phyloP scores from a whole-genome alignment of 2,329 filamentous ascomycete species.

The Calonectria leucothoes region DNA sequence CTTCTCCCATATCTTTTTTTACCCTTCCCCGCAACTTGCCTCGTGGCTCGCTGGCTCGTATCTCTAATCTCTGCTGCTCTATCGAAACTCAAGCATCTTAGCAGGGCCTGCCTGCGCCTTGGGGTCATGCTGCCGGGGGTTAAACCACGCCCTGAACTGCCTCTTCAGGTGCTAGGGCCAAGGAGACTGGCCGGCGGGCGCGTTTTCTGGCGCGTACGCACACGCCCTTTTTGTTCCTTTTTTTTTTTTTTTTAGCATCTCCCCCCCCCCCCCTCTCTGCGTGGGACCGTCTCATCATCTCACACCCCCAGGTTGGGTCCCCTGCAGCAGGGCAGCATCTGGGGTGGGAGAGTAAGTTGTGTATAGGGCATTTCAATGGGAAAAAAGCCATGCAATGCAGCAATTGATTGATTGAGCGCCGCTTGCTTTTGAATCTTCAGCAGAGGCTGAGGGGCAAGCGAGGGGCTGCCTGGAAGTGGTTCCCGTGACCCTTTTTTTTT shows the following conservation, averaged over 20 bases:
- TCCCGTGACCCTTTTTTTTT: background rate
- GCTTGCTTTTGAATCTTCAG: background rate
- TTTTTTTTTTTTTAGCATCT: background rate
- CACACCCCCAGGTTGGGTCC: background rate
- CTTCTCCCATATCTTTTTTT: background rate
- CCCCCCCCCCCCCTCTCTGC: background rate
- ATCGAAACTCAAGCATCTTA: constrained; percentile 7
- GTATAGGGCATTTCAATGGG: background rate
- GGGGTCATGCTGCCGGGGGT: constrained; percentile 3
- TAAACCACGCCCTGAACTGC: constrained; percentile 4
- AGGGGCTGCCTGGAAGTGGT: background rate
- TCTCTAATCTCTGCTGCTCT: background rate
- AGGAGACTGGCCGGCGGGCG: background rate
- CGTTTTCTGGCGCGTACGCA: background rate
- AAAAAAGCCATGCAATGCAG: background rate
- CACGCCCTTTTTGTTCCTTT: background rate
- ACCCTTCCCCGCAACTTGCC: background rate
- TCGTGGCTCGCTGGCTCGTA: constrained; percentile 5
- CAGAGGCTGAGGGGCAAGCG: too few species aligned
- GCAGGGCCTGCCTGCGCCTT: background rate
- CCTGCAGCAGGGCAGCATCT: background rate
- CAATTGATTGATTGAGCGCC: background rate
- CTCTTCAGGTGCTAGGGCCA: constrained; percentile 9
- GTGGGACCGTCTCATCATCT: background rate
- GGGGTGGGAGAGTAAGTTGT: background rate